Conservation (phyloP, 73 alveolate genomes). For the Effrenium voratum region DNA sequence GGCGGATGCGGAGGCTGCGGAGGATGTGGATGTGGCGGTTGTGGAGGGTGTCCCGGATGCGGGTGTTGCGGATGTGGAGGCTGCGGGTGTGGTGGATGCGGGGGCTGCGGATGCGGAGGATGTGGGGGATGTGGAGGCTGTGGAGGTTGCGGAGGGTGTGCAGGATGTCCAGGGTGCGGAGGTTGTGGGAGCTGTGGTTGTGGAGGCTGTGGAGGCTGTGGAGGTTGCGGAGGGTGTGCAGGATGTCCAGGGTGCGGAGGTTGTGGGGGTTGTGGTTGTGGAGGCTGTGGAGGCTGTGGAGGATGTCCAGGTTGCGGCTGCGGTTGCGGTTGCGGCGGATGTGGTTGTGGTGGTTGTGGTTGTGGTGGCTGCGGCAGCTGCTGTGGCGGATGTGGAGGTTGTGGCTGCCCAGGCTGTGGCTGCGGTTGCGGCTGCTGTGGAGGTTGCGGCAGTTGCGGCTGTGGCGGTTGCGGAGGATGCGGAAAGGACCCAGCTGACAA, state of each 20-base stretch:
- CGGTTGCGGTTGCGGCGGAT: background rate
- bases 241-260: background rate
- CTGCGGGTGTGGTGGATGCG: conserved; percentile 33
- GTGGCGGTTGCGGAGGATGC: too few relatives aligned
- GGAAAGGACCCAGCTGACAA: too few relatives aligned
- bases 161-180: background rate
- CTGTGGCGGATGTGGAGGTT: background rate
- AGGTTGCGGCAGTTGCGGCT: background rate
- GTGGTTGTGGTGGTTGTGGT: background rate
- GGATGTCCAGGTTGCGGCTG: background rate
- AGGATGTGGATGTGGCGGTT: background rate
- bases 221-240: background rate
- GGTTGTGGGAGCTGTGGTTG: conserved; percentile 11
- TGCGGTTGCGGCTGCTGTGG: background rate
- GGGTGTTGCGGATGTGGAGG: conserved; percentile 1
- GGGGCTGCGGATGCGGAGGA: conserved; percentile 18
- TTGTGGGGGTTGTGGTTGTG: background rate
- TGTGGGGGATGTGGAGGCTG: conserved; percentile 18
- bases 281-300: background rate
- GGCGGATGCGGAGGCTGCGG: background rate
- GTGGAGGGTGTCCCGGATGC: background rate
- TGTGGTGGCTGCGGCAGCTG: background rate
- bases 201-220: background rate
- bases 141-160: conserved; percentile 5
- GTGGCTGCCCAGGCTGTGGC: background rate